Evolutionary conservation across 2,329 filamentous ascomycete species (phyloP).

Genomic region (Emergomyces pasteurianus): DNA sequence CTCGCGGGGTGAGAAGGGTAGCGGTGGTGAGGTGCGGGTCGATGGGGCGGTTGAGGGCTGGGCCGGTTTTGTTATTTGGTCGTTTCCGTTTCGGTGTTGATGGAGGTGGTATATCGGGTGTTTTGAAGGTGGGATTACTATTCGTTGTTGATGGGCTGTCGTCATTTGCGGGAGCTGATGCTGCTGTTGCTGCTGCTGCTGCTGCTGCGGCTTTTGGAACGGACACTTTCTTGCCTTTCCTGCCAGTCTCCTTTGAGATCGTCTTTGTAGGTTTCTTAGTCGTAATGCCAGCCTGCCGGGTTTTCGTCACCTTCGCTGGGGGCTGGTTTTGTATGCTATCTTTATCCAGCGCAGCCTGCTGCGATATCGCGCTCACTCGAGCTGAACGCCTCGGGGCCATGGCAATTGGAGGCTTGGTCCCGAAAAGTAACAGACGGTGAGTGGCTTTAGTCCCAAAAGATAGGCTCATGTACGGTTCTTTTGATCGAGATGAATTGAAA

Average conservation of each 20-base stretch:
- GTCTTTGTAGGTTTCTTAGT: conserved; percentile 7
- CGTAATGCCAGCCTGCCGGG: not conserved
- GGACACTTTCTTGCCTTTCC: conserved; percentile 8
- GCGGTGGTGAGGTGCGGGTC: conserved; percentile 38
- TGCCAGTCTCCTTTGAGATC: conserved; percentile 9
- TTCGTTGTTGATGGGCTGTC: conserved; percentile 15
- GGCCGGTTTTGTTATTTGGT: conserved; percentile 15
- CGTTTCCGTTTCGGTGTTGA: conserved; percentile 36
- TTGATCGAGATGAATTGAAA: not conserved
- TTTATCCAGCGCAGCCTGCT: conserved; percentile 13
- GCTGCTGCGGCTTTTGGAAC: conserved; percentile 1
- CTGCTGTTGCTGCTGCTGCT: not conserved
- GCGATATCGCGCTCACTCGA: conserved; percentile 28
- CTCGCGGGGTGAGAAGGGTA: conserved; percentile 36
- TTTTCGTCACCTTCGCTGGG: conserved; percentile 4
- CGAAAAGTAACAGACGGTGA: not conserved
- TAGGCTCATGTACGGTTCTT: not conserved
- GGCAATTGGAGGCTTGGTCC: not conserved
- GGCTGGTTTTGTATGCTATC: conserved; percentile 13
- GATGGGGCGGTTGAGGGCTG: conserved; percentile 32
- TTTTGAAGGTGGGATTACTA: conserved; percentile 26
- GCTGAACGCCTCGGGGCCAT: conserved; percentile 45
- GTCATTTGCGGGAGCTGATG: conserved; percentile 11
- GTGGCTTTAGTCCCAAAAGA: not conserved
- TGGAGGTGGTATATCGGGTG: conserved; percentile 26